phyloP scores from a whole-genome alignment of 2,329 filamentous ascomycete species.

The Aspergillus versicolor region DNA sequence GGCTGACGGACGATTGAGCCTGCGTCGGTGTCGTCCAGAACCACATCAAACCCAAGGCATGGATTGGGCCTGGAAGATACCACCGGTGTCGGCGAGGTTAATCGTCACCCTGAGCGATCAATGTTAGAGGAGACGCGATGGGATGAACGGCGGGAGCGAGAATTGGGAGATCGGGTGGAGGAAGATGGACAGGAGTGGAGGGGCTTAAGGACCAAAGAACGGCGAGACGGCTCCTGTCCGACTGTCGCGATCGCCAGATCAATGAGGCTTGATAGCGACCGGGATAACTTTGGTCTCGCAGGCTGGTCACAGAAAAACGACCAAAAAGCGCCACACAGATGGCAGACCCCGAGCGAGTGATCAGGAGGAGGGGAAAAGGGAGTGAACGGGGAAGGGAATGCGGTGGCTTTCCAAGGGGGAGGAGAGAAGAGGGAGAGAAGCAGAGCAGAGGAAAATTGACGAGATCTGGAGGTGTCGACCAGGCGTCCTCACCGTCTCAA shows the following conservation, averaged over 20 bases:
- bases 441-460: constrained; percentile 5
- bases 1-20: constrained; percentile 33
- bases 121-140: constrained; percentile 12
- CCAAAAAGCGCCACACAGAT: constrained; percentile 21
- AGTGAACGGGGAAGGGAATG: constrained; percentile 23
- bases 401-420: constrained; percentile 3
- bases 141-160: constrained; percentile 12
- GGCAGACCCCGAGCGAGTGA: background rate
- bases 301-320: constrained; percentile 11
- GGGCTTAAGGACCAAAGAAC: constrained; percentile 29
- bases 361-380: constrained; percentile 23
- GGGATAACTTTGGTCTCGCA: constrained; percentile 2
- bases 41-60: constrained; percentile 33
- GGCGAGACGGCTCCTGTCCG: constrained; percentile 19
- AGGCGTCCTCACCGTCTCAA: background rate
- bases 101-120: constrained; percentile 20
- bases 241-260: constrained; percentile 23
- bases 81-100: constrained; percentile 26
- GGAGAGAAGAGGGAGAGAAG: background rate
- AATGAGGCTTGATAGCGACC: constrained; percentile 20
- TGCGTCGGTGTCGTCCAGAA: constrained; percentile 29
- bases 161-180: constrained; percentile 14
- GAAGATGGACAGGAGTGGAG: constrained; percentile 32
- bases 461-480: constrained; percentile 4
- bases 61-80: constrained; percentile 28